Conservation (phyloP, 2,329 filamentous ascomycete species). For the Phyllosticta paracitricarpa region DNA sequence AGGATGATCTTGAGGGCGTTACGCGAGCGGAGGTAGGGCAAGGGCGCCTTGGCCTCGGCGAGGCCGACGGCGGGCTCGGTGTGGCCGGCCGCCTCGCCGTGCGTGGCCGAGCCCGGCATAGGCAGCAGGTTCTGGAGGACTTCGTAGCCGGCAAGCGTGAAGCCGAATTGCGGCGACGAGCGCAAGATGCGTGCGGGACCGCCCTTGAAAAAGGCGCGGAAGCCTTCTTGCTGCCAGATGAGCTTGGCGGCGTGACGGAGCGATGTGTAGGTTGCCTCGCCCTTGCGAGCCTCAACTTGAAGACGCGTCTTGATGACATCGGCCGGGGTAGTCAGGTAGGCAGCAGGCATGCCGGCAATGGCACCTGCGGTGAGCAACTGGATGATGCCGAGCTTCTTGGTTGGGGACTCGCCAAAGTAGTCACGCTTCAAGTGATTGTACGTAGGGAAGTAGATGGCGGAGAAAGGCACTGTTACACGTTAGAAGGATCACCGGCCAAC, state of each 20-base stretch:
- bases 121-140: conserved; percentile 74
- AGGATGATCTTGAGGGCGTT: conserved; percentile 95
- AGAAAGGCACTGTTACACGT: conserved; percentile 64
- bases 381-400: conserved; percentile 78
- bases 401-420: conserved; percentile 79
- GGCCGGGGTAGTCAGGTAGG: conserved; percentile 90
- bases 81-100: conserved; percentile 43
- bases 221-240: conserved; percentile 82
- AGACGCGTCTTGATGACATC: conserved; percentile 99
- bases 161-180: conserved; percentile 94
- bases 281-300: conserved; percentile 94
- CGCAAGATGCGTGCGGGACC: conserved; percentile 90
- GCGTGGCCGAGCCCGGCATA: conserved; percentile 52
- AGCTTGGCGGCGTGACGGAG: conserved; percentile 77
- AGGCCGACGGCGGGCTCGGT: conserved; percentile 55
- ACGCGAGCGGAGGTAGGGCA: conserved; percentile 62
- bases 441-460: conserved; percentile 95
- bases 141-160: conserved; percentile 93
- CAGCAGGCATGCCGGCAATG: conserved; percentile 52
- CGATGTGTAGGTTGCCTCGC: conserved; percentile 77
- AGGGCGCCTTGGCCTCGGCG: conserved; percentile 51
- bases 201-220: conserved; percentile 97
- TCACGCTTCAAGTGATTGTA: conserved; percentile 93
- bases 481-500: background rate
- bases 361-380: conserved; percentile 92